Conservation (phyloP, 306 rosid species). For the Cucurbita ficifolia region DNA sequence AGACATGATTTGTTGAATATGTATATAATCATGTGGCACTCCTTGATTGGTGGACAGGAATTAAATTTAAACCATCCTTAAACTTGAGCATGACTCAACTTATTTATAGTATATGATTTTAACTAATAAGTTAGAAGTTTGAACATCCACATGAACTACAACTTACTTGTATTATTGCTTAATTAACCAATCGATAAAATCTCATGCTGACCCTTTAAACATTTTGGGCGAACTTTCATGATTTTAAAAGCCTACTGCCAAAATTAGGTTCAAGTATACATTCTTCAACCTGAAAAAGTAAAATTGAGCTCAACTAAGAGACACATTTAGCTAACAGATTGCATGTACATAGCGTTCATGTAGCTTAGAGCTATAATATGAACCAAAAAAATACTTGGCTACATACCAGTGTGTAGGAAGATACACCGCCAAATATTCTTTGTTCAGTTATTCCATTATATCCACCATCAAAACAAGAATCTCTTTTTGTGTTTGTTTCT, state of each 20-base stretch:
- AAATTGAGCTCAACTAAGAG: neutral
- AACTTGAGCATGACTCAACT: no score
- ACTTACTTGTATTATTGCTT: neutral
- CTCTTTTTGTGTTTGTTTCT: neutral
- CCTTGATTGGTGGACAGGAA: neutral
- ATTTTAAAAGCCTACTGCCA: no score
- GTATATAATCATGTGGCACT: neutral
- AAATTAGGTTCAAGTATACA: no score
- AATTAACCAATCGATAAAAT: neutral
- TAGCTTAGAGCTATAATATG: neutral
- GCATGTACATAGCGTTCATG: neutral
- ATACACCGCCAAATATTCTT: no score
- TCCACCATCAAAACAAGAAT: neutral
- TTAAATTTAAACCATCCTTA: neutral
- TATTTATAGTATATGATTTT: no score
- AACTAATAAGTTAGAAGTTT: no score
- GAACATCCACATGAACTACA: no score
- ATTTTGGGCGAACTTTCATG: no score
- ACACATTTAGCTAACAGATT: neutral
- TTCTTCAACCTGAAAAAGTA: neutral
- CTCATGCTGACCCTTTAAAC: neutral
- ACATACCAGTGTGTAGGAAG: no score
- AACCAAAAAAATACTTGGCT: neutral
- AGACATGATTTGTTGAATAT: neutral
- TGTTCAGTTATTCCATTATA: neutral